Base-by-base conservation (phyloP, 2,329 filamentous ascomycete species). In the Coccinonectria pachysandricola region DNA sequence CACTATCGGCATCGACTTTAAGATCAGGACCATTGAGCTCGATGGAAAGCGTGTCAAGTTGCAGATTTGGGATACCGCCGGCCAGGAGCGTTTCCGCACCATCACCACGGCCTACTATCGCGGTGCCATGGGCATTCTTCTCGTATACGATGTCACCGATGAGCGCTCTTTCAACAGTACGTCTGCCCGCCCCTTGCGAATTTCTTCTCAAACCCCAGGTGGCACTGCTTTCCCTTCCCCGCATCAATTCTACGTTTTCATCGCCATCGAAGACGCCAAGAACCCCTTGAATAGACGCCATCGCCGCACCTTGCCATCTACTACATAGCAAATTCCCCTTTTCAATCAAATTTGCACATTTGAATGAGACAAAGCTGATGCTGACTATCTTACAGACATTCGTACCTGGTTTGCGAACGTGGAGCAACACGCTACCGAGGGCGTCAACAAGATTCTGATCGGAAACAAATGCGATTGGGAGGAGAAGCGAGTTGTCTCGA, bases 391-490 rank as follows among this genome's bases (percentile, higher is more conserved):
- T 23, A 32, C 52, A 96, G 91, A 98, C 63, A 98, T 98, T 59
- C 81, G 87, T 52, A 96, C 91, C 43, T 98, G 91, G 91, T 98
- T 98, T 65, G 87, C 87, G 53, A 96, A 98, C 62, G 87, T 95
- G 46, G 87, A 95, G 58, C 87, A 94, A 60, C 87, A 98, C 63
- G 91, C 91, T 32, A 94, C 85, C 48, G 91, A 96, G 64, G 91
- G 91, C 49, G 91, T 98, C 53, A 95, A 96, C 75, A 98, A 96
- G 71, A 96, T 98, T 53, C 74, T 98, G 42, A 95, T 98, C 45
- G 91, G 91, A 56, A 98, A 98, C 73, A 98, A 98, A 65, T 98
- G 91, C 64, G 91, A 98, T 62, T 96, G 91, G 91, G 91, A 96
- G 61, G 91, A 98, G 64, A 96, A 96, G 71, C 80, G 91, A 44